These are phyloP conservation scores for Monilinia aucupariae DNA, from an alignment of 2,329 filamentous ascomycete genomes.

Conservation along the genomic window DNA sequence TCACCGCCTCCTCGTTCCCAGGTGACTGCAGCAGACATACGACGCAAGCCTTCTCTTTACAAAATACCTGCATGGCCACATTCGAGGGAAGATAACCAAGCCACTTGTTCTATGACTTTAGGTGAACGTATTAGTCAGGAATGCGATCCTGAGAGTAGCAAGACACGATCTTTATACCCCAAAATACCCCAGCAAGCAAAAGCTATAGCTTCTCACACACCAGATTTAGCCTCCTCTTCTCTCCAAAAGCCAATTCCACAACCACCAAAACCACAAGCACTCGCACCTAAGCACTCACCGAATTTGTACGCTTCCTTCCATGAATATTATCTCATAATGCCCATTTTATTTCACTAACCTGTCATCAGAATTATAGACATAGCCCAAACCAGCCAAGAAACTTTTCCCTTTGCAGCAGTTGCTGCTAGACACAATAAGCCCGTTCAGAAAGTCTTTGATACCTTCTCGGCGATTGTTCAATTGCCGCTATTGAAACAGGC, in stretches of 20 bases:
- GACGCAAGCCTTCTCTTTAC: constrained; percentile 31
- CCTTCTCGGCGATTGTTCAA: constrained; percentile 45
- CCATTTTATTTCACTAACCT: constrained; percentile 21
- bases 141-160: too few relatives aligned
- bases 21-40: constrained; percentile 21
- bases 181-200: not conserved
- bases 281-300: constrained; percentile 22
- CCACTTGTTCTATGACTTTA: not conserved
- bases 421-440: constrained; percentile 42
- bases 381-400: constrained; percentile 44
- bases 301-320: constrained; percentile 25
- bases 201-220: not conserved
- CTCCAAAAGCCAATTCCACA: not conserved
- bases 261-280: constrained; percentile 4
- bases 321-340: constrained; percentile 6
- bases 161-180: not conserved
- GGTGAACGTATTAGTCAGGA: not conserved
- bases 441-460: constrained; percentile 42
- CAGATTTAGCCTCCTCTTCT: not conserved
- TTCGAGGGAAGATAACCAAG: not conserved
- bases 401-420: constrained; percentile 44
- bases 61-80: constrained; percentile 27
- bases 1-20: not conserved
- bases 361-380: constrained; percentile 44
- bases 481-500: constrained; percentile 44